These are phyloP conservation scores for Astragalus glycyphyllos DNA, from an alignment of 306 rosid genomes.

Conservation along the genomic window DNA sequence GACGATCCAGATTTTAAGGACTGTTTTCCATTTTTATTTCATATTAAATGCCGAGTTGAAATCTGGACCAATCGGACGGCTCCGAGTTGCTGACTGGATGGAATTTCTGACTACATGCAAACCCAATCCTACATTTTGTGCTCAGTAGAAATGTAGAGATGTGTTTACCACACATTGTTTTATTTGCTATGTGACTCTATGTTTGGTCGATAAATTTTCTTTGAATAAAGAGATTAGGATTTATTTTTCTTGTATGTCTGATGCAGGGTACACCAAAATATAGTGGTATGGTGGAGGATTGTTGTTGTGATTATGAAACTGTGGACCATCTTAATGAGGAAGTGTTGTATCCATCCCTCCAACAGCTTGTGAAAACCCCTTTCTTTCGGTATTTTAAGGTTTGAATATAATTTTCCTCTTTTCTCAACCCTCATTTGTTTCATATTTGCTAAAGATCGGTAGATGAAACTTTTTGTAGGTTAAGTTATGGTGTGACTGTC, in stretches of 20 bases:
- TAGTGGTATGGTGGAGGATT: slow-evolving; percentile 74
- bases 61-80: too few species aligned
- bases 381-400: slow-evolving; percentile 79
- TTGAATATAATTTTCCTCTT: slow-evolving; percentile 21
- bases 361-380: slow-evolving; percentile 65
- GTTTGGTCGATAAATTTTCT: neutral
- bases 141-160: too few species aligned
- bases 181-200: too few species aligned
- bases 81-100: too few species aligned
- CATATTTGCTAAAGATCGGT: slow-evolving; percentile 32
- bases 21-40: too few species aligned
- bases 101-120: too few species aligned
- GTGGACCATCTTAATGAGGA: slow-evolving; percentile 59
- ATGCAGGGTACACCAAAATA: slow-evolving; percentile 55
- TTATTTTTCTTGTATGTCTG: neutral
- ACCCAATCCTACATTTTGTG: too few species aligned
- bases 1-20: too few species aligned
- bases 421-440: neutral
- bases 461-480: slow-evolving; percentile 51
- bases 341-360: slow-evolving; percentile 65
- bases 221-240: neutral
- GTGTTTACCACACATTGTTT: too few species aligned
- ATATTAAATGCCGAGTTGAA: too few species aligned
- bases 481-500: slow-evolving; percentile 97
- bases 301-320: slow-evolving; percentile 76